These are phyloP conservation scores for Amphibolis antarctica DNA, from an alignment of 106 monocot genomes.

Conservation along the genomic window DNA sequence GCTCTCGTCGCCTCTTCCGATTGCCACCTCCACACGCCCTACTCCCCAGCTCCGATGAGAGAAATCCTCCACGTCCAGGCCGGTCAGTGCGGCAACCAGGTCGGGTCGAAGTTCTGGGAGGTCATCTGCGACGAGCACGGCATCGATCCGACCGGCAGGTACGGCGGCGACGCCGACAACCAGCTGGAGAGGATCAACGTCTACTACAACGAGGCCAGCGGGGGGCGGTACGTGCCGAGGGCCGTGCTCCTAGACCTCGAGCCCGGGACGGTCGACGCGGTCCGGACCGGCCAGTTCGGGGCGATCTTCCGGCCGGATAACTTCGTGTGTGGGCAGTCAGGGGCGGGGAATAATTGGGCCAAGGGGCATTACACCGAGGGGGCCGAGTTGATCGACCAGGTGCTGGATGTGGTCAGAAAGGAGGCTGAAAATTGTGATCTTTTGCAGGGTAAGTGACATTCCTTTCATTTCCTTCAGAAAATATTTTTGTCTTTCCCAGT, in stretches of 20 bases:
- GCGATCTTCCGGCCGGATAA: constrained; percentile 36
- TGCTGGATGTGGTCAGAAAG: constrained; percentile 73
- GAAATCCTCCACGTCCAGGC: constrained; percentile 41
- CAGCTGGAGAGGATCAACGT: constrained; percentile 12
- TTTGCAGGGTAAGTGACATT: too few relatives aligned
- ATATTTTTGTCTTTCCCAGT: too few relatives aligned
- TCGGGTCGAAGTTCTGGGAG: too few relatives aligned
- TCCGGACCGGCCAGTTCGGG: constrained; percentile 6
- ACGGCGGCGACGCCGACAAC: constrained; percentile 1
- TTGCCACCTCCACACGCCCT: too few relatives aligned
- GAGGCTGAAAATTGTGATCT: constrained; percentile 85
- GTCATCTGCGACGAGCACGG: constrained; percentile 33
- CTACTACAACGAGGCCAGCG: constrained; percentile 12
- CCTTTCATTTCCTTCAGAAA: too few relatives aligned
- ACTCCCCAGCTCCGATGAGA: too few relatives aligned
- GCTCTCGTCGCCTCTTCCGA: too few relatives aligned
- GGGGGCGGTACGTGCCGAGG: constrained; percentile 9
- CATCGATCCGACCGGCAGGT: constrained; percentile 24
- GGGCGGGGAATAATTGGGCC: too few relatives aligned
- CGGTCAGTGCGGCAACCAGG: constrained; percentile 40
- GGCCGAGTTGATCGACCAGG: constrained; percentile 67
- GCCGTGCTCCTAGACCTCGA: constrained; percentile 12
- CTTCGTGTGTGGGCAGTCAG: too few relatives aligned
- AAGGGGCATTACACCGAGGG: too few relatives aligned
- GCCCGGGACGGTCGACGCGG: constrained; percentile 9